Evolutionary conservation across 163 green algal species (phyloP).

Genomic region (Scenedesmus sp.): DNA sequence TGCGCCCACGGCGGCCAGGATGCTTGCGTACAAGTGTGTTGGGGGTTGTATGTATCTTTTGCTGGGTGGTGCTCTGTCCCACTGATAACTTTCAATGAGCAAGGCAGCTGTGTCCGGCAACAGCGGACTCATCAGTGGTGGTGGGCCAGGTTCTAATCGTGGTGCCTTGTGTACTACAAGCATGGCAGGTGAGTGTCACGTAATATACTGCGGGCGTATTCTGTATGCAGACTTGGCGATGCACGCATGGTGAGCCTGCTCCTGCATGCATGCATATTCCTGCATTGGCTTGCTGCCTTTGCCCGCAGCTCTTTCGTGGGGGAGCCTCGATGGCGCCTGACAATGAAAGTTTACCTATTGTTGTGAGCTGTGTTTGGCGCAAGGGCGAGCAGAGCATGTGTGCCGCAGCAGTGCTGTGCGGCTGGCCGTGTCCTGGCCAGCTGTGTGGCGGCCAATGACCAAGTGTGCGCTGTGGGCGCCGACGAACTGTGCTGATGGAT

Average conservation of each 20-base stretch:
- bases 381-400: neutral
- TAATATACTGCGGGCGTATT: neutral
- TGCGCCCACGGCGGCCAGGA: neutral
- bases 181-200: neutral
- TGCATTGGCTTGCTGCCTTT: neutral
- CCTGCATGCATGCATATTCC: neutral
- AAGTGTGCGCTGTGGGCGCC: neutral
- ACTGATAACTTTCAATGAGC: neutral
- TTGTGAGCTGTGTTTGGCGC: neutral
- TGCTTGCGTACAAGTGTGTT: neutral
- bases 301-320: neutral
- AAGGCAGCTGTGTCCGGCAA: neutral
- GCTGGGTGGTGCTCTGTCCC: neutral
- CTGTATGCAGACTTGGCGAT: neutral
- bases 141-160: neutral
- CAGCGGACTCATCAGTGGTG: neutral
- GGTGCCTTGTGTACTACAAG: constrained; percentile 17
- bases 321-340: too few relatives aligned
- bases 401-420: neutral
- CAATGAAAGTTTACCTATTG: neutral
- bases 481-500: neutral
- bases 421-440: neutral
- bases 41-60: neutral
- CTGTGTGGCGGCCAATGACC: neutral
- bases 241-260: neutral